phyloP scores from a whole-genome alignment of 2,329 filamentous ascomycete species.

The Trichoderma cornu-damae region DNA sequence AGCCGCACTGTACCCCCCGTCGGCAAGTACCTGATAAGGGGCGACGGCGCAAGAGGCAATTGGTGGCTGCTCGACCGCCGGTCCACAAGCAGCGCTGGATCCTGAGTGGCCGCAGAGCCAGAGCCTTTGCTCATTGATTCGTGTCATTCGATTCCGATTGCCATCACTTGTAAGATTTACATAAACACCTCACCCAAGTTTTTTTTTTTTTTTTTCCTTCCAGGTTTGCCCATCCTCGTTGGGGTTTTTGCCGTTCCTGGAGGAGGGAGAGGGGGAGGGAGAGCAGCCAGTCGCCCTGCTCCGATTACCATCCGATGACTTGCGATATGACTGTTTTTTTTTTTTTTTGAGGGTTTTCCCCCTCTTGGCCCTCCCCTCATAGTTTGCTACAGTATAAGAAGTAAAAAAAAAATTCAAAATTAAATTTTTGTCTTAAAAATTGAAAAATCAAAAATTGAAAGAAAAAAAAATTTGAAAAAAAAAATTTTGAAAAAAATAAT shows the following conservation, averaged over 20 bases:
- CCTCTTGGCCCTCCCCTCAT: too few relatives aligned
- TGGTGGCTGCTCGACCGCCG: conserved; percentile 16
- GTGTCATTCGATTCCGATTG: conserved; percentile 16
- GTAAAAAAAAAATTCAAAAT: too few relatives aligned
- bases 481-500: too few relatives aligned
- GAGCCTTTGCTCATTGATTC: conserved; percentile 17
- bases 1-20: background rate
- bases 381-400: too few relatives aligned
- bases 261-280: too few relatives aligned
- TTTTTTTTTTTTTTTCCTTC: too few relatives aligned
- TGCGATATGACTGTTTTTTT: conserved; percentile 17
- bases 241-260: background rate
- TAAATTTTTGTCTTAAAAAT: too few relatives aligned
- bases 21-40: conserved; percentile 17
- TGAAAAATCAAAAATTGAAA: too few relatives aligned
- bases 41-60: conserved; percentile 1
- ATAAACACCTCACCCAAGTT: conserved; percentile 16
- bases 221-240: too few relatives aligned
- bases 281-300: conserved; percentile 15
- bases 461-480: too few relatives aligned
- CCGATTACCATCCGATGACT: conserved; percentile 19
- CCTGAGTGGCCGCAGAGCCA: conserved; percentile 9
- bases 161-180: background rate
- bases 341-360: background rate
- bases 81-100: conserved; percentile 1